Percentiles rank a stretch among this genome's conserved stretches.
Conservation (phyloP, 352 stramenopile genomes). For the Pythium grandisporangium region DNA sequence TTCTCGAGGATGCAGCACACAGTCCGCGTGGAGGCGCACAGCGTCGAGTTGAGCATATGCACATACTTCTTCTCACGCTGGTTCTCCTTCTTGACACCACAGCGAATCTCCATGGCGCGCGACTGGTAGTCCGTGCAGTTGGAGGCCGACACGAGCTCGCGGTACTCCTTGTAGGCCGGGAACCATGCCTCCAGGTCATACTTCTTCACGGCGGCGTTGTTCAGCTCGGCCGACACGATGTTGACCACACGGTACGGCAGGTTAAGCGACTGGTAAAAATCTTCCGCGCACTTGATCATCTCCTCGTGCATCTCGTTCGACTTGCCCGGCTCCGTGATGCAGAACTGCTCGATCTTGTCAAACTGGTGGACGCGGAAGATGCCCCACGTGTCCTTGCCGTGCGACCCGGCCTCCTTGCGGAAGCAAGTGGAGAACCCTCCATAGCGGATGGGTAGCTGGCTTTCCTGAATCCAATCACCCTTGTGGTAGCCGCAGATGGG, state of each 20-base stretch:
- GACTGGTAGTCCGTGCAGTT: slow-evolving; percentile 99
- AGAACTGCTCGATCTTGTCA: slow-evolving; percentile 99
- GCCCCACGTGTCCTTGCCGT: slow-evolving; percentile 98
- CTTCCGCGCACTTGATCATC: slow-evolving; percentile 90
- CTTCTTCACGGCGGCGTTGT: slow-evolving; percentile 99
- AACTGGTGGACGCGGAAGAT: slow-evolving; percentile 99
- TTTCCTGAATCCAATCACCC: slow-evolving; percentile 87
- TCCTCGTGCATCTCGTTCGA: slow-evolving; percentile 91
- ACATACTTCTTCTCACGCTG: slow-evolving; percentile 96
- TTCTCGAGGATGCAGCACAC: slow-evolving; percentile 99
- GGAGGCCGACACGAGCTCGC: slow-evolving; percentile 98
- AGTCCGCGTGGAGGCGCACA: slow-evolving; percentile 97
- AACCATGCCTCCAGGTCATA: slow-evolving; percentile 99
- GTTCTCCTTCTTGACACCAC: slow-evolving; percentile 94
- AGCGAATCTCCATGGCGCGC: slow-evolving; percentile 96
- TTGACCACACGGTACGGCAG: slow-evolving; percentile 99
- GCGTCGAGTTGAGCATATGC: slow-evolving; percentile 99
- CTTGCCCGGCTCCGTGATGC: slow-evolving; percentile 92
- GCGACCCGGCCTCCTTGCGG: slow-evolving; percentile 97
- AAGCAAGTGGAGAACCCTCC: slow-evolving; percentile 99
- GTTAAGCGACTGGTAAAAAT: slow-evolving; percentile 98
- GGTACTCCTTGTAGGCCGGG: slow-evolving; percentile 97
- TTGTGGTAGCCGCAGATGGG: slow-evolving; percentile 99
- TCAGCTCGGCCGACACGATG: slow-evolving; percentile 97
- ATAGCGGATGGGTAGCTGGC: slow-evolving; percentile 72